Evolutionary conservation across 2,329 filamentous ascomycete genomes (phyloP), one percentile per base, ranked within the genome.

Genomic region (Orbilia quercus): DNA sequence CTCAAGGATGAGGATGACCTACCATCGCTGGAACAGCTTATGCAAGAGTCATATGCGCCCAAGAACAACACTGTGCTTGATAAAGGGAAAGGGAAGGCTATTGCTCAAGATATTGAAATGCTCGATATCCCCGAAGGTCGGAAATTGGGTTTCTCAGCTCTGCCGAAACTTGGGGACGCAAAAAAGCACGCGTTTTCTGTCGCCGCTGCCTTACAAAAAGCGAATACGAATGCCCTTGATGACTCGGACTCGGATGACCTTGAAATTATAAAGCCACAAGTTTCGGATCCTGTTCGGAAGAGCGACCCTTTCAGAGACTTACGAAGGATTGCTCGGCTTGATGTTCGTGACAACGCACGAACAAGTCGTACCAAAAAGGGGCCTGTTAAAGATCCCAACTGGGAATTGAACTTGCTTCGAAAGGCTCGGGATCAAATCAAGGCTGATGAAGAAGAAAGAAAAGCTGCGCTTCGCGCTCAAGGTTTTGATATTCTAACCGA

Each of bases 401-500:
- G 96, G 60, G 88, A 93, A 48, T 82, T 84, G 7, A 85, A 84
- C 34, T 82, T 98, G 6, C 84, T 90, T 38, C 86, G 87, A 75
- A 88, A 89, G 73, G 92, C 92, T 4, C 88, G 91, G 47, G 85
- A 90, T 72, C 95, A 99, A 80, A 93, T 92, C 47, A 88, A 88
- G 72, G 81, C 86, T 44, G 92, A 95, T 79, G 88, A 91, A 59
- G 87, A 91, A 71, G 89, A 91, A 76, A 89, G 89, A 63, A 85
- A 98, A 18, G 88, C 91, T 64, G 85, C 89, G 76, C 85, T 99
- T 42, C 88, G 87, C 78, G 89, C 90, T 9, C 92, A 90, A 80
- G 95, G 95, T 6, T 85, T 97, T 23, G 83, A 90, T 22, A 84
- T 98, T 16, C 90, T 93, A 80, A 96, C 91, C 0, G 87, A 89